Conservation (phyloP, 2,329 filamentous ascomycete genomes). For the Fusarium nodosum region DNA sequence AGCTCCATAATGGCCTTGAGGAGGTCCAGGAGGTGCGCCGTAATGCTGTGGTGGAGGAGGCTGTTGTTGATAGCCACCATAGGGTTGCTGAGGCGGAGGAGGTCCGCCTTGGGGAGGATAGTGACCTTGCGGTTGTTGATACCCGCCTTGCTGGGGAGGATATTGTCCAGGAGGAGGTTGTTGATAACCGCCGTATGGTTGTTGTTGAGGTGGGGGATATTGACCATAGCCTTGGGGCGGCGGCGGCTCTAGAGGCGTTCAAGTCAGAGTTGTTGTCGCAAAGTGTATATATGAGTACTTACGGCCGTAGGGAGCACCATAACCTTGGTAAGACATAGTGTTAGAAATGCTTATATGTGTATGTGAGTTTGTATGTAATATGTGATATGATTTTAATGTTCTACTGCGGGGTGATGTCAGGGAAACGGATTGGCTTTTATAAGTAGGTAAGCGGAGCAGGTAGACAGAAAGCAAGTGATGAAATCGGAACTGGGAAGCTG, state of each 20-base stretch:
- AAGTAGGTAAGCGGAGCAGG: conserved; percentile 11
- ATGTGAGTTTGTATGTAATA: conserved; percentile 1
- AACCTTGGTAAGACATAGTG: conserved; percentile 56
- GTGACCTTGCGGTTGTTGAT: conserved; percentile 54
- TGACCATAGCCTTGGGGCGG: conserved; percentile 59
- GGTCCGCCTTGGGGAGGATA: conserved; percentile 53
- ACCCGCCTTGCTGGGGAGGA: conserved; percentile 52
- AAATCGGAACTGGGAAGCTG: conserved; percentile 17
- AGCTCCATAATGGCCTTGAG: conserved; percentile 57
- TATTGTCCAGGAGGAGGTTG: conserved; percentile 53
- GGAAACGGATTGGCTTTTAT: conserved; percentile 17
- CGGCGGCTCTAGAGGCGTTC: conserved; percentile 42
- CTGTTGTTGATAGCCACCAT: conserved; percentile 54
- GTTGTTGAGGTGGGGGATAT: conserved; percentile 49
- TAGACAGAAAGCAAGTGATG: conserved; percentile 4
- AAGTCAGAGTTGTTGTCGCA: conserved; percentile 31
- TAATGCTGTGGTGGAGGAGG: conserved; percentile 53
- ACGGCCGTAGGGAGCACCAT: conserved; percentile 54
- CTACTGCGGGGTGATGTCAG: conserved; percentile 31
- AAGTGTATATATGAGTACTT: conserved; percentile 41
- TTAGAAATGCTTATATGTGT: conserved; percentile 29
- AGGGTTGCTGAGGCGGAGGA: conserved; percentile 50
- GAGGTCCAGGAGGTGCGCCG: conserved; percentile 50
- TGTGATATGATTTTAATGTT: conserved; percentile 13
- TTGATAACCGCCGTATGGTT: conserved; percentile 54